Evolutionary conservation across 2,329 filamentous ascomycete genomes (phyloP).

Genomic region (Cladosporium sp.): DNA sequence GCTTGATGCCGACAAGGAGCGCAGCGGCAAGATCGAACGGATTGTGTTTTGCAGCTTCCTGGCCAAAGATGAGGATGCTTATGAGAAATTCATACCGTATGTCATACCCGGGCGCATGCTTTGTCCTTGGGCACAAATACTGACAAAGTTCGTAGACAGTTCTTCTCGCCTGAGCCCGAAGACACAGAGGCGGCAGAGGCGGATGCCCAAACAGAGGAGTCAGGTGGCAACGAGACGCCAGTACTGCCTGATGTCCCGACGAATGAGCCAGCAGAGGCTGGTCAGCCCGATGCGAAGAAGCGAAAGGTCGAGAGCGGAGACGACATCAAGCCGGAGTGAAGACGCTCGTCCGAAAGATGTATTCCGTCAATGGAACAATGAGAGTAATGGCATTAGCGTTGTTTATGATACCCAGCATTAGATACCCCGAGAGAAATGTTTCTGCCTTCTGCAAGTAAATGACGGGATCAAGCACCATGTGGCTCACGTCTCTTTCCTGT

Average conservation of each 20-base stretch:
- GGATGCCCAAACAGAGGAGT: constrained; percentile 14
- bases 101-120: constrained; percentile 33
- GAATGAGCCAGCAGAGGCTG: constrained; percentile 41
- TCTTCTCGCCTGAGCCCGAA: constrained; percentile 31
- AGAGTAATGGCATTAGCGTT: neutral
- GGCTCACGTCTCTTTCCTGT: too few species aligned
- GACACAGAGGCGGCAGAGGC: constrained; percentile 7
- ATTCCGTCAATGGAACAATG: neutral
- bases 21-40: constrained; percentile 54
- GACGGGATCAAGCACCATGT: too few species aligned
- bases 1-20: constrained; percentile 43
- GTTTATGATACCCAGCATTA: constrained; percentile 1
- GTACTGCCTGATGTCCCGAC: constrained; percentile 48
- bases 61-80: constrained; percentile 70
- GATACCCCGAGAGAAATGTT: neutral
- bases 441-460: too few species aligned
- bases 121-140: too few species aligned
- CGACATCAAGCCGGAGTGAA: neutral
- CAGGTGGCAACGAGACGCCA: constrained; percentile 32
- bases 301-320: constrained; percentile 32
- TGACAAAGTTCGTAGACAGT: constrained; percentile 23
- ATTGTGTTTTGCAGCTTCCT: constrained; percentile 85
- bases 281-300: constrained; percentile 45
- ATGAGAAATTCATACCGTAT: constrained; percentile 69
- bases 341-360: neutral